Evolutionary conservation across 139 green algal species (phyloP).

Genomic region (Ettlia oleoabundans): DNA sequence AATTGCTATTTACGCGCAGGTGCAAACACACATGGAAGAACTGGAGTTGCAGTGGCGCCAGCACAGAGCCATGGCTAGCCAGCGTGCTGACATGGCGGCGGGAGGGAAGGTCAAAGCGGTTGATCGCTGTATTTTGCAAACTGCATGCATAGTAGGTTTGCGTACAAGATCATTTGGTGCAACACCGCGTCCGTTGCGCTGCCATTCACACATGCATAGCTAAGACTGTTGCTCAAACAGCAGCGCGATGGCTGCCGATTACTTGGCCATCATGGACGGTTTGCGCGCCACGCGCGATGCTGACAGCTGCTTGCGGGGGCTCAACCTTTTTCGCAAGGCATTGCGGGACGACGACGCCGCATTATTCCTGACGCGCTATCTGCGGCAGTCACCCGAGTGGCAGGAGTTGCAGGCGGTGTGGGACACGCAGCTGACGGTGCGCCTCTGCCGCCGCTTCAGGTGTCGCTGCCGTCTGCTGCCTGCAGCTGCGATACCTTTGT

Average conservation of each 20-base stretch:
- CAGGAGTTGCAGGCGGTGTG: constrained; percentile 40
- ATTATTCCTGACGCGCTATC: constrained; percentile 17
- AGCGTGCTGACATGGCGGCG: too few species aligned
- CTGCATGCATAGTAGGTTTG: too few species aligned
- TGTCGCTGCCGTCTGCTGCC: background rate
- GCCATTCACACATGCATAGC: too few species aligned
- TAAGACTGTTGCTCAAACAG: too few species aligned
- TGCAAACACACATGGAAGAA: too few species aligned
- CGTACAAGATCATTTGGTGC: too few species aligned
- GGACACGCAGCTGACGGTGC: constrained; percentile 45
- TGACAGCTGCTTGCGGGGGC: constrained; percentile 26
- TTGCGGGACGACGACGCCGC: background rate
- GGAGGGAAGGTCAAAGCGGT: too few species aligned
- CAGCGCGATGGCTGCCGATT: background rate
- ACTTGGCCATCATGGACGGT: constrained; percentile 10
- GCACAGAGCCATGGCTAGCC: too few species aligned
- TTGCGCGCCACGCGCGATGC: constrained; percentile 25
- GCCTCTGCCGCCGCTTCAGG: background rate
- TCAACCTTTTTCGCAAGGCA: constrained; percentile 14
- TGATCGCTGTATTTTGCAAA: too few species aligned
- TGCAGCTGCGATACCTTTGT: background rate
- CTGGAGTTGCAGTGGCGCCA: too few species aligned
- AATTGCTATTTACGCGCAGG: too few species aligned
- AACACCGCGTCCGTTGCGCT: too few species aligned
- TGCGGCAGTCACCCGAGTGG: constrained; percentile 20